Base-by-base conservation (phyloP, 176 grass and related monocot genomes). In the Oryza punctata region DNA sequence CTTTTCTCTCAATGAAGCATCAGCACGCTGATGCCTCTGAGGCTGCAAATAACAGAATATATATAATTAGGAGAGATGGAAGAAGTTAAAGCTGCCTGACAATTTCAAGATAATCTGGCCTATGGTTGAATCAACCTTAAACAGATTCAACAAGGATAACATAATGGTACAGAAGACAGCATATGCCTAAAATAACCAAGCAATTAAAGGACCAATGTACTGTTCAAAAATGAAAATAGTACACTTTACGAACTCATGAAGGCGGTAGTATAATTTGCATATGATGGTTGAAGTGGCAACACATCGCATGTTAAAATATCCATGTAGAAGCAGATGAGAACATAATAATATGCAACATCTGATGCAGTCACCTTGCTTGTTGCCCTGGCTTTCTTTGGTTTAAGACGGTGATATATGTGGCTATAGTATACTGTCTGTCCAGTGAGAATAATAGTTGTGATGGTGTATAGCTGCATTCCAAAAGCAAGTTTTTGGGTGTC, bases 391-490 rank as follows among this genome's bases (percentile, higher is more conserved):
- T 89, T 90, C 52, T 86, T 92, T 63, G 85, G 69, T 88, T 90
- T 93, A 75, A 91, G 32, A 82, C 29, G 61, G n/a, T 80, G 91
- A 77, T 92, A 88, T 38, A 90, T 86, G 81, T 92, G 84, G 63
- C 89, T 81, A 69, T 94, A 99, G 61, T 94, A 99, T 91, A 94
- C 29, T 9, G 91, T 87, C 81, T 99, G 96, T 37, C 84, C 91
- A 47, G 93, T 87, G 49, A 99, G 85, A 67, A 87, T 43, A 73
- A 89, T 0, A 38, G 96, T 96, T 47, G 93, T 96, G 9, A 79
- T 63, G 13, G 89, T 96, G 87, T 99, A 99, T 81, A 99, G 85
- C 96, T 99, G 91, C 89, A 99, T 69, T 88, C 26, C 74, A 78
- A 81, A 86, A 40, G 14, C 21, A 82, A 54, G 18, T 83, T 75